Conservation (phyloP, 225 moss, liverwort and hornwort genomes). For the Anthoceros angustus region DNA sequence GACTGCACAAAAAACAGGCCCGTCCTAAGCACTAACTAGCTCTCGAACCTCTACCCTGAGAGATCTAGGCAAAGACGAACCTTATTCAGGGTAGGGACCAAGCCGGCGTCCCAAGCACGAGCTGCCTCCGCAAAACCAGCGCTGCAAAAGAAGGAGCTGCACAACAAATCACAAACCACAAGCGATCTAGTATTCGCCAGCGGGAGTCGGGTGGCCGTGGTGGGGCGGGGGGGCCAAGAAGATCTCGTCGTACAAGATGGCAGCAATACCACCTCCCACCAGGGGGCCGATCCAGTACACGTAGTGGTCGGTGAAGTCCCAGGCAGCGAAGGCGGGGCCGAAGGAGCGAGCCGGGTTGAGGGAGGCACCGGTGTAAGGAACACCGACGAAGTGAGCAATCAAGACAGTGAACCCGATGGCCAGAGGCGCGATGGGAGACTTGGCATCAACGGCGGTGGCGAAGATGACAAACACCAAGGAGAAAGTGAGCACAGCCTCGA, state of each 20-base stretch:
- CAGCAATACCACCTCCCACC: slow-evolving; percentile 52
- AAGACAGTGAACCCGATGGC: slow-evolving; percentile 81
- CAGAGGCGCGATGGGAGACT: slow-evolving; percentile 61
- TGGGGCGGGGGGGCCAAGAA: slow-evolving; percentile 25
- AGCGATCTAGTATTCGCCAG: neutral
- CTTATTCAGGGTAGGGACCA: no score
- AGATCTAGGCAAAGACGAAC: no score
- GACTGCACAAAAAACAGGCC: no score
- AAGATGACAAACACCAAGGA: slow-evolving; percentile 80
- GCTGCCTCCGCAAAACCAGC: no score
- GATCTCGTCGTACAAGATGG: slow-evolving; percentile 48
- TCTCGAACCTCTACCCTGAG: neutral
- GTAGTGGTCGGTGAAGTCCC: slow-evolving; percentile 46
- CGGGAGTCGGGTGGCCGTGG: neutral
- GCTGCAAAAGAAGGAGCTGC: no score
- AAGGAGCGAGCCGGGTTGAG: slow-evolving; percentile 77
- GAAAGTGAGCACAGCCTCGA: slow-evolving; percentile 63
- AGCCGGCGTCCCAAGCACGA: no score
- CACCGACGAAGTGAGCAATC: slow-evolving; percentile 53
- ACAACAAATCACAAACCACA: no score
- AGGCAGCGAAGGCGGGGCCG: slow-evolving; percentile 49
- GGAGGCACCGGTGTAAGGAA: slow-evolving; percentile 60
- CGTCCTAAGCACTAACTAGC: neutral
- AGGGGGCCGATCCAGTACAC: slow-evolving; percentile 82
- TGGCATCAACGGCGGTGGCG: slow-evolving; percentile 74